Base-by-base conservation (phyloP, 306 rosid species). In the Pyrus communis region DNA sequence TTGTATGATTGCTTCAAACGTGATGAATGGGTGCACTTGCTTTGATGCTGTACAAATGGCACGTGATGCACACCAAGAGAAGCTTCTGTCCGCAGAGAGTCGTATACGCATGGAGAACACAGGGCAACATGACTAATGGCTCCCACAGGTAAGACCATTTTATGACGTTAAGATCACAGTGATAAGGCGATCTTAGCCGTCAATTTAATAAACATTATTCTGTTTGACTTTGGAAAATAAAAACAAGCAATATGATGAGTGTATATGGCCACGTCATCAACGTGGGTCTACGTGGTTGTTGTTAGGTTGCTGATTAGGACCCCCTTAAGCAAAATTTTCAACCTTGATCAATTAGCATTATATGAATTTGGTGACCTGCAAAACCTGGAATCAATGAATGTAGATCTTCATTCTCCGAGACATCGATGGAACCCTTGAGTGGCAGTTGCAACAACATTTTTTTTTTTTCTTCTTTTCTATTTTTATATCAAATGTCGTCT, bases 291-390 rank as follows among this genome's bases (percentile, higher is more conserved):
- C 75, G 79, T 74, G 45, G 85, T 31, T 3, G 82, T 79, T 79
- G 74, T 83, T 86, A 33, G 82, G 88, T 80, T 21, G 35, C 66
- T 74, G 82, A 85, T 71, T 75, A 67, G 68, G 74, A 75, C 62
- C 63, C 19, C 23, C 66, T 55, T 11, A 19, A 62, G 55, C 82
- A 78, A 79, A 22, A 64, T 52, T 88, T 85, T 91, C 84, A 82
- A 74, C 76, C 67, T 14, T 33, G 42, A 12, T 18, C 43, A 59
- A 42, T 69, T 70, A 11, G 18, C 33, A 70, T 18, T 5, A 19
- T 19, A 35, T 4, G 45, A 35, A 58, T 42, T 38, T 31, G 42
- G 23, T 43, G 22, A 78, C 71, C 18, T 60, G 12, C 28, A 25
- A 22, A 22, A 74, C 18, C 6, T 63, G 40, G 68, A 63, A 63